Evolutionary conservation across 192 early-diverging fungal genomes (phyloP).

Genomic region (Funneliformis geosporum): DNA sequence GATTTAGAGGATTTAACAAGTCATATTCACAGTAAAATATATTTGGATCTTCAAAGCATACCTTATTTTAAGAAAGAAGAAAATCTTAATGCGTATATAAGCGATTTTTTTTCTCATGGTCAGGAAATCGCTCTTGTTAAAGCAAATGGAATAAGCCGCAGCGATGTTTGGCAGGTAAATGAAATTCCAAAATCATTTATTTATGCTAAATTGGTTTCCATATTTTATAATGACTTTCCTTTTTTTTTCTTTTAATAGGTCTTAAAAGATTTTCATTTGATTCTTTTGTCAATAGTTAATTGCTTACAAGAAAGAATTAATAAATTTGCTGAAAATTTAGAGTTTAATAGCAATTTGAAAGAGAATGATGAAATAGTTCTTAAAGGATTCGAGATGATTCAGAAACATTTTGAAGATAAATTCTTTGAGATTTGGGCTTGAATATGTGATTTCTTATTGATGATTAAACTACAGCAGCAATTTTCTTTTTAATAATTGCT

Average conservation of each 20-base stretch:
- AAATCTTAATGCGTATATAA: conserved; percentile 21
- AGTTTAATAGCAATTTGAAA: not conserved
- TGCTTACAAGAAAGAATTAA: not conserved
- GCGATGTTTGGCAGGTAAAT: conserved; percentile 32
- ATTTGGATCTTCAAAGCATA: conserved; percentile 15
- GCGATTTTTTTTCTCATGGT: conserved; percentile 27
- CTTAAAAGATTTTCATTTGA: conserved; percentile 21
- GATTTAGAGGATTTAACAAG: conserved; percentile 12
- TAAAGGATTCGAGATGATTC: conserved; percentile 11
- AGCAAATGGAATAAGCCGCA: conserved; percentile 27
- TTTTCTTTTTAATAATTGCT: too few species aligned
- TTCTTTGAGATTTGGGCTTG: not conserved
- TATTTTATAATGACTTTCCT: not conserved
- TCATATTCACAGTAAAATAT: conserved; percentile 25
- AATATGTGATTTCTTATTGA: too few species aligned
- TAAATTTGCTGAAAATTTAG: not conserved
- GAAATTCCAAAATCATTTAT: not conserved
- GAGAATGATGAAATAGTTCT: not conserved
- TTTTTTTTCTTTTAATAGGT: not conserved
- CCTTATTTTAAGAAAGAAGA: not conserved
- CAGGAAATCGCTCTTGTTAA: conserved; percentile 20
- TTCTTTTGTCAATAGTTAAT: not conserved
- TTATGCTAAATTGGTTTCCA: not conserved
- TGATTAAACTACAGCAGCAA: too few species aligned
- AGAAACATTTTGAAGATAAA: conserved; percentile 7